Evolutionary conservation across 1,284 basidiomycete genomes (phyloP).

Genomic region (Erythrobasidium hasegawianum): DNA sequence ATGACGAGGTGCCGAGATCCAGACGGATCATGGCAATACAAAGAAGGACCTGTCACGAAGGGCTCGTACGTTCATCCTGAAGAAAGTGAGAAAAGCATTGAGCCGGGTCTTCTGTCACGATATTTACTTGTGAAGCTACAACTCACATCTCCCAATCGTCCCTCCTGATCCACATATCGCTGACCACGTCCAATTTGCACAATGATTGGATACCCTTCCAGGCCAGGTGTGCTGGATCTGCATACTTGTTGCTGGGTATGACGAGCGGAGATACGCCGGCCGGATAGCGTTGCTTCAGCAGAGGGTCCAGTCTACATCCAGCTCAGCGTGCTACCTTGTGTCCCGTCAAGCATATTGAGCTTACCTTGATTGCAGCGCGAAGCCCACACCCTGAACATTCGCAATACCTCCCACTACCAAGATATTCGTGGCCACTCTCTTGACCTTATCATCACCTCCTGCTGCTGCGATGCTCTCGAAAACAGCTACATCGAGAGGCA

Average conservation of each 20-base stretch:
- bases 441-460: slow-evolving; percentile 81
- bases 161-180: slow-evolving; percentile 81
- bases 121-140: no score
- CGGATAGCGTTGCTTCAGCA: slow-evolving; percentile 33
- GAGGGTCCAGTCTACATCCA: slow-evolving; percentile 18
- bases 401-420: slow-evolving; percentile 77
- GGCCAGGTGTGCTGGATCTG: slow-evolving; percentile 80
- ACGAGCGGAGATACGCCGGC: slow-evolving; percentile 59
- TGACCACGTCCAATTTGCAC: slow-evolving; percentile 80
- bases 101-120: no score
- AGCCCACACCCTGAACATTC: slow-evolving; percentile 76
- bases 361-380: slow-evolving; percentile 58
- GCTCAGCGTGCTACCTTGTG: background rate
- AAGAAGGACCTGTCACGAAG: slow-evolving; percentile 27
- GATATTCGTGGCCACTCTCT: slow-evolving; percentile 82
- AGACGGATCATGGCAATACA: slow-evolving; percentile 18
- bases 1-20: no score
- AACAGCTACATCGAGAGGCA: slow-evolving; percentile 90
- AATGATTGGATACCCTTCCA: slow-evolving; percentile 97
- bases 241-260: slow-evolving; percentile 84
- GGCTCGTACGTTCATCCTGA: slow-evolving; percentile 27
- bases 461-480: slow-evolving; percentile 82
- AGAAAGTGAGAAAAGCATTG: background rate
- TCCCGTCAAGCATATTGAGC: slow-evolving; percentile 9
- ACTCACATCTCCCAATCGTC: slow-evolving; percentile 69